Base-by-base conservation (phyloP, 2,329 filamentous ascomycete genomes). In the Endoconidiophora polonica region DNA sequence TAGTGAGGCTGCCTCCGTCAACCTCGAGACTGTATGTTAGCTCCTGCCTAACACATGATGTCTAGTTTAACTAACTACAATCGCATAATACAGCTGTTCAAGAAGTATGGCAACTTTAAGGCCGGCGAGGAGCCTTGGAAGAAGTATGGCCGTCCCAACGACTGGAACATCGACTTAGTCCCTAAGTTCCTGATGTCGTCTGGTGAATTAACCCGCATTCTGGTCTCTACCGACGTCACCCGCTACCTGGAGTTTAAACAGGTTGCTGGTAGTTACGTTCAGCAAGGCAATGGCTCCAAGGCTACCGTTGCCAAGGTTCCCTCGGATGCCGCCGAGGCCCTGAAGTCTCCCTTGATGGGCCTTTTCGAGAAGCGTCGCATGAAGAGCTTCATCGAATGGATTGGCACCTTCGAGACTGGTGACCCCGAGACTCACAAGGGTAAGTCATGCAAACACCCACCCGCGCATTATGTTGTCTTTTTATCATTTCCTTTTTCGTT, bases 111-210 rank as follows among this genome's bases (percentile, higher is more conserved):
- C 65, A 91, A 91, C 72, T 85, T 79, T 63, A 65, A 69, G 54
- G 65, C 74, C 55, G 85, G 83, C 59, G 81, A 87, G 62, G 85
- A 95, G 73, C 88, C 90, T 57, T 96, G 91, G 91, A 90, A 93
- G 74, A 88, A 94, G 68, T 96, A 95, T 66, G 90, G 90, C 60
- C 83, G 91, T 54, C 73, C 81, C 64, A 95, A 95, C 70, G 90
- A 96, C 76, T 98, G 91, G 91, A 96, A 95, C 74, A 93, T 98
- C 67, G 93, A 98, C 65, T 77, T 98, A 55, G 88, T 98, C 45
- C 90, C 91, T 58, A 98, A 98, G 76, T 81, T 98, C 61, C 78
- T 98, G 66, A 96, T 98, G 88, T 87, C 90, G 54, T 94, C 93
- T 56, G 91, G 91, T 66, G 90, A 98, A 71, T 74, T 98, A 63